Evolutionary conservation across 371 early-diverging fungal genomes (phyloP).

Genomic region (Spiromyces aspiralis): DNA sequence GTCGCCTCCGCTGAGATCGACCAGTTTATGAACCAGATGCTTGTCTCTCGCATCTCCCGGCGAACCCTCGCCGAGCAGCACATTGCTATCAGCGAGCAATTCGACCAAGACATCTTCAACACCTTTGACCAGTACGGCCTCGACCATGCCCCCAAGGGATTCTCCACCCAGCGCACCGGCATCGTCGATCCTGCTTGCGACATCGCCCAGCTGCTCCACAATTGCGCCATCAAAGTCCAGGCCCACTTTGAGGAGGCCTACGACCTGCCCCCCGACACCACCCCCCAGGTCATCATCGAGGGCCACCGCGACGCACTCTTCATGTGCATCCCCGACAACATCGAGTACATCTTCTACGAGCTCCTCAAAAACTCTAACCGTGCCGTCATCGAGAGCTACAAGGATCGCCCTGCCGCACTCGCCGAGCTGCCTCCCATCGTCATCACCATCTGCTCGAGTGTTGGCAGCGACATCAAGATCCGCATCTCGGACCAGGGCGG

Average conservation of each 20-base stretch:
- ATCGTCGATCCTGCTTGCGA: slow-evolving; percentile 39
- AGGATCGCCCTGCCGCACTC: neutral
- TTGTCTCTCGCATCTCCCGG: slow-evolving; percentile 78
- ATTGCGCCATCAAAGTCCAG: slow-evolving; percentile 32
- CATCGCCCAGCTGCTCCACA: slow-evolving; percentile 37
- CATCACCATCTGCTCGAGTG: slow-evolving; percentile 58
- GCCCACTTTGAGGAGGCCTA: slow-evolving; percentile 21
- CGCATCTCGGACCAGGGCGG: slow-evolving; percentile 87
- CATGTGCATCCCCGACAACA: slow-evolving; percentile 78
- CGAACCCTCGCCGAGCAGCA: slow-evolving; percentile 90
- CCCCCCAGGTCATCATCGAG: slow-evolving; percentile 45
- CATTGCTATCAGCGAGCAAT: slow-evolving; percentile 56
- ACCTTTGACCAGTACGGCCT: slow-evolving; percentile 2
- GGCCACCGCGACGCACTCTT: slow-evolving; percentile 46
- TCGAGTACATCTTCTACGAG: slow-evolving; percentile 89
- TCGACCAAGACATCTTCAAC: slow-evolving; percentile 6
- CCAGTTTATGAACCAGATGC: slow-evolving; percentile 74
- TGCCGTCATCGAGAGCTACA: slow-evolving; percentile 5
- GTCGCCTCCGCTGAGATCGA: slow-evolving; percentile 44
- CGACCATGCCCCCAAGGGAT: slow-evolving; percentile 6
- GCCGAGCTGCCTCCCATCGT: slow-evolving; percentile 43
- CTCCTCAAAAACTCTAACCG: slow-evolving; percentile 76
- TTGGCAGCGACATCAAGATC: slow-evolving; percentile 58
- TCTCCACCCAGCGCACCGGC: slow-evolving; percentile 27
- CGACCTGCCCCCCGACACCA: slow-evolving; percentile 23